phyloP scores from a whole-genome alignment of 1,284 basidiomycete genomes.

The Leccinum griseonigrum region DNA sequence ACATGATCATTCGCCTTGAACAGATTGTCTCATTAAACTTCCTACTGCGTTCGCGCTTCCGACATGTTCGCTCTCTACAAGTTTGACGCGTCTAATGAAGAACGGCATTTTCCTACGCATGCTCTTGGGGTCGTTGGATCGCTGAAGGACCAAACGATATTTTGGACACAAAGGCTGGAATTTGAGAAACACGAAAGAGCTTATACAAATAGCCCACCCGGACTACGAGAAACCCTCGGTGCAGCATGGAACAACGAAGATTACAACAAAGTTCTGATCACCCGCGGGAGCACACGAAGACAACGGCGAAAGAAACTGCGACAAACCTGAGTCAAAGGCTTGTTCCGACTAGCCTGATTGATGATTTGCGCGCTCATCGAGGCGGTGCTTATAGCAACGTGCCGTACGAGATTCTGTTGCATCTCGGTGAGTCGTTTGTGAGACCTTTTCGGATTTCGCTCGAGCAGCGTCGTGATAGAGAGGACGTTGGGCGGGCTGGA shows the following conservation, averaged over 20 bases:
- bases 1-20: no score
- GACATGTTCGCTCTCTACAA: no score
- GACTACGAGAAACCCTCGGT: constrained; percentile 51
- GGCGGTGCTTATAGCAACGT: constrained; percentile 59
- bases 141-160: no score
- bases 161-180: no score
- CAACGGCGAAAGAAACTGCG: not conserved
- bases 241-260: no score
- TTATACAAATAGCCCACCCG: constrained; percentile 41
- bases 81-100: no score
- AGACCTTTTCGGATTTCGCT: not conserved
- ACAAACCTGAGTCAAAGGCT: constrained; percentile 38
- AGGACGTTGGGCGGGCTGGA: constrained; percentile 80
- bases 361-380: constrained; percentile 52
- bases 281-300: not conserved
- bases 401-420: constrained; percentile 74
- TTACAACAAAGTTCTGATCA: no score
- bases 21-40: no score
- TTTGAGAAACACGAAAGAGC: no score
- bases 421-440: constrained; percentile 47
- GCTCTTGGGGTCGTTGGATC: no score
- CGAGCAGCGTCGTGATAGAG: constrained; percentile 44
- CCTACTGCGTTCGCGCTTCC: no score
- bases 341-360: constrained; percentile 37
- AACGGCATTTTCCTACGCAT: no score